Conservation (phyloP, 441 rosid genomes). For the Corymbia calophylla region DNA sequence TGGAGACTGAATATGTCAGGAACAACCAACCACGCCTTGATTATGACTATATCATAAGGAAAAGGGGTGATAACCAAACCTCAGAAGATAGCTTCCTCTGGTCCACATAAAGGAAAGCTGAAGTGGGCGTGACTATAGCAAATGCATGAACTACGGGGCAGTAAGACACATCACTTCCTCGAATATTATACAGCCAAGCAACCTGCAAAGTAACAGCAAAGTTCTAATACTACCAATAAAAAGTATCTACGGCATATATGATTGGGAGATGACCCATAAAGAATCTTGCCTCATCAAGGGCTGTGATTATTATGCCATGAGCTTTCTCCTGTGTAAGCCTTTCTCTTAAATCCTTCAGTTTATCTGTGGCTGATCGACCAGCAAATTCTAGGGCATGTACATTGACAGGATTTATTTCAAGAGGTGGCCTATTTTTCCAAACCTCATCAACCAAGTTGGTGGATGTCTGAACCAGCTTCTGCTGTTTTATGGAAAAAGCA, state of each 20-base stretch:
- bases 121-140: slow-evolving; percentile 64
- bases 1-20: neutral
- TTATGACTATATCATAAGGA: neutral
- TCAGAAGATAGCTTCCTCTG: slow-evolving; percentile 62
- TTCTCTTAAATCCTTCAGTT: slow-evolving; percentile 57
- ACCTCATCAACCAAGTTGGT: slow-evolving; percentile 81
- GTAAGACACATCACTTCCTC: slow-evolving; percentile 88
- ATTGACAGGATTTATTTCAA: slow-evolving; percentile 46
- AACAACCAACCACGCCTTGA: neutral
- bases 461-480: slow-evolving; percentile 65
- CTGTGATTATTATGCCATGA: slow-evolving; percentile 63
- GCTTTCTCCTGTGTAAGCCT: slow-evolving; percentile 50
- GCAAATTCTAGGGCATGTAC: slow-evolving; percentile 73
- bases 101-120: slow-evolving; percentile 83
- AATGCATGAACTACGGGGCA: slow-evolving; percentile 97
- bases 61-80: slow-evolving; percentile 30
- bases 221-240: neutral
- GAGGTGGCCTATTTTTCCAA: slow-evolving; percentile 77
- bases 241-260: neutral
- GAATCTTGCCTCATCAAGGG: slow-evolving; percentile 78
- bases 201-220: slow-evolving; percentile 43
- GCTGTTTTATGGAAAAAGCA: slow-evolving; percentile 56
- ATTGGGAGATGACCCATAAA: neutral
- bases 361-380: slow-evolving; percentile 66
- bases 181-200: slow-evolving; percentile 96